Evolutionary conservation across 2,329 filamentous ascomycete species (phyloP), one percentile per base, ranked within the genome.

Genomic region (Orbilia quercus): DNA sequence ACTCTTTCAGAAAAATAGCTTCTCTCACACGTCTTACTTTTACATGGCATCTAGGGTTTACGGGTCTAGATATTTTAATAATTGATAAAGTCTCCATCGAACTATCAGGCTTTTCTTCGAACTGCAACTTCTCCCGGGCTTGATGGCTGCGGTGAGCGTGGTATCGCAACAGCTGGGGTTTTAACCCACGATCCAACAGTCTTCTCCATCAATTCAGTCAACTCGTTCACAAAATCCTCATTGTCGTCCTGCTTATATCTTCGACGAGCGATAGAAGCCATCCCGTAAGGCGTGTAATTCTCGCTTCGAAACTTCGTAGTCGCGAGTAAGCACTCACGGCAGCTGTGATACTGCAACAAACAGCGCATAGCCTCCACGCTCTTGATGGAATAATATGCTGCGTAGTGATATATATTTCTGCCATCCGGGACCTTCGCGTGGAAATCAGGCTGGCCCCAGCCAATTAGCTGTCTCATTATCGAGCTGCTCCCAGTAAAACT

Each of bases 351-450:
- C 16, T 64, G 47, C 9, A 64, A 22, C 6, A 64, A 22, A 25
- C 59, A 64, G 5, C 28, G 22, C 59, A 64, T 64, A 4, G 59
- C 4, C 12, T 51, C 50, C 3, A 40, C 20, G 12, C n/a, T 31
- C 5, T 25, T 22, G 9, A 64, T 54, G 12, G 59, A 64, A 12
- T 64, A 64, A 16, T 64, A 64, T 2, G 59, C 47, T 11, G 59
- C 59, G 14, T 45, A 64, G 23, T 64, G 59, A n/a, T 54, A 45
- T 28, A 64, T 54, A 47, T 64, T 64, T 16, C 48, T 34, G 7
- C 48, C 48, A 3, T 34, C 18, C 1, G 22, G 7, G 16, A 36
- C 38, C 6, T 2, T 38, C 2, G 22, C 6, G 36, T 54, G 47
- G 1, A 54, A 12, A 14, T 54, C n/a, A 1, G 59, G 59, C n/a